Evolutionary conservation across 352 stramenopile species (phyloP), one percentile per base, ranked within the genome.

Genomic region (Globisporangium okanoganense): DNA sequence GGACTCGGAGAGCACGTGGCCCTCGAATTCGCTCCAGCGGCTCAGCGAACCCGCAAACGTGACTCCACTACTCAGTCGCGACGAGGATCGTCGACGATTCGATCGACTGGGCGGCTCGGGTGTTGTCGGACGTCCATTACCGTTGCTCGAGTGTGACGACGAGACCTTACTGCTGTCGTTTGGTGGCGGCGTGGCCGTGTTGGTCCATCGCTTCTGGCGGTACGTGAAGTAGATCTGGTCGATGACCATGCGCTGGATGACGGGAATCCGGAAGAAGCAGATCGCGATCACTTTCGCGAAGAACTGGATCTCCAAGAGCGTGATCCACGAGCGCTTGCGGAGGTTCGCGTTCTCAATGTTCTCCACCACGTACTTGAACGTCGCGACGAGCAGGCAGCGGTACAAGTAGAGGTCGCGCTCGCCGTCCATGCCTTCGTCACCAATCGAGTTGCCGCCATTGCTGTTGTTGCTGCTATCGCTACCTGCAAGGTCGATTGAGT

Each of bases 361-460:
- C 56, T 88, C 79, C 12, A 76, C 66, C 3, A 84, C 82, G 51
- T 86, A 78, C 68, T 89, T 87, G 66, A 87, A 91, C 1, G 79
- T 91, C n/a, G 79, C 79, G n/a, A 89, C 78, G 3, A 91, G 66
- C 16, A 88, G 62, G 44, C 79, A 89, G 2, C 82, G 67, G 54
- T 91, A 89, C 40, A 87, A 49, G 49, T 87, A 82, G 27, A 89
- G 63, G 48, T 88, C 78, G 7, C 72, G 69, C 52, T 84, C 75
- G 5, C 70, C 72, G 25, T 88, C 79, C 5, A 54, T 64, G n/a
- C 62, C 64, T 18, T 76, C 72, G 5, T 75, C 70, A 0, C 43
- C 60, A 24, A 58, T 76, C 41, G 25, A 36, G 45, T 24, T 62
- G 54, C 20, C 68, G 58, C 6, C 64, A 9, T 49, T 51, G 27